Conservation (phyloP, 75 land plant genomes). For the Pinus taeda region DNA sequence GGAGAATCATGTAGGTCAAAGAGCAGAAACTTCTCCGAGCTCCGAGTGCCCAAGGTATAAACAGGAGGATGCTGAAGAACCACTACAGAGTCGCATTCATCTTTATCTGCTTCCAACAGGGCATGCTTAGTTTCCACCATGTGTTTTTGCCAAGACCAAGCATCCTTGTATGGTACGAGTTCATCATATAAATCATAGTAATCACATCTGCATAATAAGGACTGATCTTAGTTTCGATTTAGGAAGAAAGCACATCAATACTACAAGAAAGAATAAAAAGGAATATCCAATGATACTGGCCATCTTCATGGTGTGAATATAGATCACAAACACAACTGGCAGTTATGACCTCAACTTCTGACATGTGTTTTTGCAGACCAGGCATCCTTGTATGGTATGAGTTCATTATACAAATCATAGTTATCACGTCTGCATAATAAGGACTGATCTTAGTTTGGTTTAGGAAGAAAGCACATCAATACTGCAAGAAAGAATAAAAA, state of each 20-base stretch:
- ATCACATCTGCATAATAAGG: conserved; percentile 49
- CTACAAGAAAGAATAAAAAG: background rate
- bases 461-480: background rate
- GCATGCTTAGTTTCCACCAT: conserved; percentile 36
- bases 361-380: conserved; percentile 76
- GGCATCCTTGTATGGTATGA: conserved; percentile 66
- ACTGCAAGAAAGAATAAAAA: background rate
- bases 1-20: conserved; percentile 66
- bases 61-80: conserved; percentile 87
- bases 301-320: background rate
- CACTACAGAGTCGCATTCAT: conserved; percentile 52
- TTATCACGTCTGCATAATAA: conserved; percentile 57
- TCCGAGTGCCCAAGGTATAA: conserved; percentile 86
- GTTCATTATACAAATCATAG: conserved; percentile 57
- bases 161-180: conserved; percentile 61
- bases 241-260: background rate
- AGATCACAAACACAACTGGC: no score
- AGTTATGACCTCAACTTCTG: conserved; percentile 14
- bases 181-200: conserved; percentile 63
- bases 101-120: conserved; percentile 38
- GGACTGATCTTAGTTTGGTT: background rate
- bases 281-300: background rate
- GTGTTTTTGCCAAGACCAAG: conserved; percentile 86
- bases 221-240: background rate
- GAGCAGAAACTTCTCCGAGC: conserved; percentile 60